phyloP scores from a whole-genome alignment of 805 yeast species.

The Gaillardinia entomophila region DNA sequence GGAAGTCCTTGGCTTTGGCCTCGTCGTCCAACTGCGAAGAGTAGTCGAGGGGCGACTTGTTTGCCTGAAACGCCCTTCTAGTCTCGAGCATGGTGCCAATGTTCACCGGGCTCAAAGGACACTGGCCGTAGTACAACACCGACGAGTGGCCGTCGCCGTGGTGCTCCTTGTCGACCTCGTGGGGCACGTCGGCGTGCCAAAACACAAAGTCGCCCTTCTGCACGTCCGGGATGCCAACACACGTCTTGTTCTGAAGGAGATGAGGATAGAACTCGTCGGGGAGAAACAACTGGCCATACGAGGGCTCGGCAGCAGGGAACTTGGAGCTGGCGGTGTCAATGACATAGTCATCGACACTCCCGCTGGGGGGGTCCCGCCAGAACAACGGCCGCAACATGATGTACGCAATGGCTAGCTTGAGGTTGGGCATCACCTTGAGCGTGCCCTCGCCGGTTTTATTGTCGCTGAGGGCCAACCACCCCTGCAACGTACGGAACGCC shows the following conservation, averaged over 20 bases:
- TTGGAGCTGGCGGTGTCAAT: slow-evolving; percentile 23
- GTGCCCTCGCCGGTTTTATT: slow-evolving; percentile 36
- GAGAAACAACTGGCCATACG: slow-evolving; percentile 28
- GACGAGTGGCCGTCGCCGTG: slow-evolving; percentile 28
- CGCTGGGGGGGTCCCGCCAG: slow-evolving; percentile 7
- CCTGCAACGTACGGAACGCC: slow-evolving; percentile 38
- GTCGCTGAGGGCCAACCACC: slow-evolving; percentile 37
- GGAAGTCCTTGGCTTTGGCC: slow-evolving; percentile 11
- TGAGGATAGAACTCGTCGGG: slow-evolving; percentile 26
- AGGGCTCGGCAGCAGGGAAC: slow-evolving; percentile 36
- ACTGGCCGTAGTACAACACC: slow-evolving; percentile 32
- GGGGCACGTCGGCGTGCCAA: slow-evolving; percentile 40
- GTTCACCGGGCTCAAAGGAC: slow-evolving; percentile 23
- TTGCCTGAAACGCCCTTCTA: slow-evolving; percentile 6
- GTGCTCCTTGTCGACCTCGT: slow-evolving; percentile 35
- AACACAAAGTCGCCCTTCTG: slow-evolving; percentile 37
- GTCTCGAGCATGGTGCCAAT: slow-evolving; percentile 11
- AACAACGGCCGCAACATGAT: slow-evolving; percentile 36
- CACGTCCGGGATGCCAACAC: slow-evolving; percentile 33
- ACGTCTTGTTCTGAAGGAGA: slow-evolving; percentile 19
- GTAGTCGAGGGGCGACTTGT: slow-evolving; percentile 10
- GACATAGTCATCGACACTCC: slow-evolving; percentile 15
- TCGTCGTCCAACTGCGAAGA: slow-evolving; percentile 10
- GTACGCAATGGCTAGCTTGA: slow-evolving; percentile 34
- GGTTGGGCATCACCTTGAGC: slow-evolving; percentile 28